Evolutionary conservation across 345 rosid genomes (phyloP), one percentile per base, ranked within the genome.

Genomic region (Lenwebbia sp.): DNA sequence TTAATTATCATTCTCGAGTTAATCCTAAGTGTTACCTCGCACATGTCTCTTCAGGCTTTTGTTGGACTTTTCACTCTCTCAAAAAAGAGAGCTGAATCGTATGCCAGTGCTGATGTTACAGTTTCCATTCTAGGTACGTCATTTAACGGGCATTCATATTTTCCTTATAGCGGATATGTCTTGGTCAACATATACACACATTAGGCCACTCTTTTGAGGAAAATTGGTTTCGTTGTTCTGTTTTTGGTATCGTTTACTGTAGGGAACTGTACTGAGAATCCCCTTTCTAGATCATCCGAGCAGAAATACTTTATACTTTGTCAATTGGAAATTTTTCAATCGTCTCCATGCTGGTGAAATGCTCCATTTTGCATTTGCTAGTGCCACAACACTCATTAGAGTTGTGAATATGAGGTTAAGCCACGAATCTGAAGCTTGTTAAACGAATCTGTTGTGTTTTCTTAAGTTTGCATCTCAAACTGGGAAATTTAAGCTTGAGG

Each of bases 81-180:
- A 5, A 87, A 90, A 85, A 87, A 92, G 87, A 87, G 94, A 86
- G 40, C 86, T 5, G 86, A 87, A 52, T 85, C 87, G 3, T 92
- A 92, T 87, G 86, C 92, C 11, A 83, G 88, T 55, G 93, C 92
- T 23, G 92, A 91, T 89, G 88, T 86, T 62, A 90, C 85, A 2
- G 91, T 92, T 88, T 90, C 92, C 57, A 50, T 91, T 62, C 52
- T 54, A 57, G 70, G 93, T 89, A 88, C 10, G 86, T 84, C 56
- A 13, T 75, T 83, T 19, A 54, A 54, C 9, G 9, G 78, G 47
- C 25, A 33, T 70, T 70, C 41, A 21, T 55, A 54, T 12, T n/a
- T 40, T 44, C 54, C 49, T n/a, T 13, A 40, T 51, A 12, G 37
- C 22, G 23, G 6, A 52, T 54, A 33, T 54, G 22, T 37, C 44